Base-by-base conservation (phyloP, 148 eudicot species). In the Fallopia convolvulus region DNA sequence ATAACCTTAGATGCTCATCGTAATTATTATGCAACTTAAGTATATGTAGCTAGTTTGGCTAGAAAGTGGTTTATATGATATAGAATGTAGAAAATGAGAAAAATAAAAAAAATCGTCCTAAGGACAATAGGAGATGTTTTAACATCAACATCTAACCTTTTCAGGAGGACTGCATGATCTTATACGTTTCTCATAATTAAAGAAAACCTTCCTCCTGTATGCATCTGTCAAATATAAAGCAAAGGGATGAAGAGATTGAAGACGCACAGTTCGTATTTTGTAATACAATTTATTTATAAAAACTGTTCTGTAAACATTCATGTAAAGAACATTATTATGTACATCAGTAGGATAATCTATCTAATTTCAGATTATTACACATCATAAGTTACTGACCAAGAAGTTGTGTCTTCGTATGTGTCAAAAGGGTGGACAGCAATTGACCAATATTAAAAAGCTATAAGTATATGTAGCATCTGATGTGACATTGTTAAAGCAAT, bases 131-230 rank as follows among this genome's bases (percentile, higher is more conserved):
- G 30, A 26, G 36, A 9, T 63, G 14, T 63, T 61, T 61, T 63
- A 44, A 3, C 46, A 33, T 39, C 44, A 68, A 36, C 46, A 68
- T 68, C 41, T 23, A 79, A 93, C 98, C 98, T 93, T 93, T 81
- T 93, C 98, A 21, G 98, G 97, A 79, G 98, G 92, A 83, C 98
- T 93, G 50, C 92, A 81, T 80, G 83, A 83, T 71, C 98, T 83
- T 49, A 91, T 87, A 78, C 98, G 92, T 81, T 90, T 93, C 83
- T 93, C 98, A 77, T 93, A 93, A 81, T 93, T 90, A 70, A 93
- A 93, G 85, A 93, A 91, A 39, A 93, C 72, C 83, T 83, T 91
- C 86, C 92, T 91, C 88, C 98, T 88, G 75, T 70, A 93, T 47
- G 87, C 83, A 74, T 90, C 98, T 93, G 94, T 83, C 79, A 76